Conservation (phyloP, 768 basidiomycete genomes). For the Trametes cinnabarina region DNA sequence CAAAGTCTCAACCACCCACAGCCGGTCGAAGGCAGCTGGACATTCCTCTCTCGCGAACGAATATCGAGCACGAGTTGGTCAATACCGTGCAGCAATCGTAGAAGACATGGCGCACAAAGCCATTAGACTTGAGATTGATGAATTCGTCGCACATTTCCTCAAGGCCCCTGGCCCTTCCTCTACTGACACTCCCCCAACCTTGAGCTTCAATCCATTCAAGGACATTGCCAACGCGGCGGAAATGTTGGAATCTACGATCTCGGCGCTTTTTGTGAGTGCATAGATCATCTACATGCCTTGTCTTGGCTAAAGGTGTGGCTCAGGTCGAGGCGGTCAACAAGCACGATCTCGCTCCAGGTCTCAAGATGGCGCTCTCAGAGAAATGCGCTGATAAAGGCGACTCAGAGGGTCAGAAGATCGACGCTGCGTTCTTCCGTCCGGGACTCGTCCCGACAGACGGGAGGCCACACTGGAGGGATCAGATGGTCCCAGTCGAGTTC, state of each 20-base stretch:
- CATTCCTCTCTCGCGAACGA: too few species aligned
- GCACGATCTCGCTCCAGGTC: background rate
- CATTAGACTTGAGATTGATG: background rate
- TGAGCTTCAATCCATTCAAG: background rate
- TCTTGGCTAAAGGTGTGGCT: too few species aligned
- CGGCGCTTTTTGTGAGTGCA: too few species aligned
- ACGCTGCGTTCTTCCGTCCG: background rate
- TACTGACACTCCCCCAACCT: background rate
- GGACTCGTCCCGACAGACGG: background rate
- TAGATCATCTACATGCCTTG: background rate
- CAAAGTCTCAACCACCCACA: too few species aligned
- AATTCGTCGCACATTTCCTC: background rate
- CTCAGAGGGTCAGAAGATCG: background rate
- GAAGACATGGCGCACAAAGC: constrained; percentile 11
- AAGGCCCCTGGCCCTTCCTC: background rate
- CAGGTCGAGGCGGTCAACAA: background rate
- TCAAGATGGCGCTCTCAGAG: too few species aligned
- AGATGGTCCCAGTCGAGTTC: constrained; percentile 8
- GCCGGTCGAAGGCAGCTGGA: too few species aligned
- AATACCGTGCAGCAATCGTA: background rate
- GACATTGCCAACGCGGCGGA: too few species aligned
- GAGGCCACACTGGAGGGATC: constrained; percentile 14
- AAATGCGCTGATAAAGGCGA: background rate
- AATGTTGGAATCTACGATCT: too few species aligned
- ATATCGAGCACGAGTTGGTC: background rate